Percentiles rank a stretch among this genome's conserved stretches.
Conservation (phyloP, 2,329 filamentous ascomycete species). For the Lasiodiplodia hormozganensis region DNA sequence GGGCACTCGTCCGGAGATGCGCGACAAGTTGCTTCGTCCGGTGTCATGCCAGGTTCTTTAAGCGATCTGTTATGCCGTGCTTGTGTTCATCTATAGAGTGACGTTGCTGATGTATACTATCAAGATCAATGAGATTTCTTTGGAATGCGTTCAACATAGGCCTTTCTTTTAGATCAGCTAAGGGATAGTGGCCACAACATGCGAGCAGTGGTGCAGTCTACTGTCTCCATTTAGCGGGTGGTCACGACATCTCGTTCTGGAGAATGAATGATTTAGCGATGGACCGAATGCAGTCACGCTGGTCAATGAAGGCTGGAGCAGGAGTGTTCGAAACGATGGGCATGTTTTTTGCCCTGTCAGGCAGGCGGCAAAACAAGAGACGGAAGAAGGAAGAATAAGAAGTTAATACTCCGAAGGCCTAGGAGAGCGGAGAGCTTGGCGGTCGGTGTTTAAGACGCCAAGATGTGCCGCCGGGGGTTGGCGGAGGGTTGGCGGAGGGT, state of each 20-base stretch:
- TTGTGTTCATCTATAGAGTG: neutral
- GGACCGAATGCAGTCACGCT: neutral
- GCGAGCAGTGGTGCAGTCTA: neutral
- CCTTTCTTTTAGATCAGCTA: neutral
- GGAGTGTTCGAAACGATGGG: neutral
- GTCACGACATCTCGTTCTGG: neutral
- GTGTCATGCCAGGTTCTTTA: neutral
- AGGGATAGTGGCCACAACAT: neutral
- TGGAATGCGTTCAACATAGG: neutral
- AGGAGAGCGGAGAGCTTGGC: conserved; percentile 18
- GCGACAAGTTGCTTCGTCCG: neutral
- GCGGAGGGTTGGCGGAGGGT: conserved; percentile 19
- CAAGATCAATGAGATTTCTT: neutral
- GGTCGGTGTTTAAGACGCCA: conserved; percentile 8
- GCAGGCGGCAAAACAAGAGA: conserved; percentile 11
- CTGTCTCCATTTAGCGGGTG: neutral
- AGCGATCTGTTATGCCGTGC: neutral
- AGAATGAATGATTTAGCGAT: neutral
- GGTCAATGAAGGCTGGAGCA: neutral
- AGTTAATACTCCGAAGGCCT: conserved; percentile 11
- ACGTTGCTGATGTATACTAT: neutral
- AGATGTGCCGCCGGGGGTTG: conserved; percentile 9
- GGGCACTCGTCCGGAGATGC: conserved; percentile 1
- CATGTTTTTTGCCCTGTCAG: conserved; percentile 7
- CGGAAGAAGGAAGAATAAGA: conserved; percentile 6